Percentiles rank a stretch among this genome's conserved stretches.
These are phyloP conservation scores for Mycena metata DNA, from an alignment of 768 basidiomycete genomes.

Conservation along the genomic window DNA sequence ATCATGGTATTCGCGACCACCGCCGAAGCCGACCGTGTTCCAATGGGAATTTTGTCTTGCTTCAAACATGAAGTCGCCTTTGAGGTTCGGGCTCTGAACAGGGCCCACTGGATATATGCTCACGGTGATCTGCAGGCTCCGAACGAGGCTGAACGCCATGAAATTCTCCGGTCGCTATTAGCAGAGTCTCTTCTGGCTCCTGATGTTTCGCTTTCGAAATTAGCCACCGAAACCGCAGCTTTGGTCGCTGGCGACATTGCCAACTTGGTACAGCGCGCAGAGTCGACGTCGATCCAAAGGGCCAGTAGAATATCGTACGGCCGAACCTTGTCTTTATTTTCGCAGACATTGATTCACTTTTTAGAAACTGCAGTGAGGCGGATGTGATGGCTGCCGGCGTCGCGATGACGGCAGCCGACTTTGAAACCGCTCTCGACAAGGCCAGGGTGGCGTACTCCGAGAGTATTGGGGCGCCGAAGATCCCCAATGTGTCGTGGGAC, in stretches of 20 bases:
- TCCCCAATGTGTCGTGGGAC: constrained; percentile 96
- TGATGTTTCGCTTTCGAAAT: constrained; percentile 79
- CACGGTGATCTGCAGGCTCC: constrained; percentile 70
- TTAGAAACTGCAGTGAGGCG: constrained; percentile 41
- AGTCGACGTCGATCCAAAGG: constrained; percentile 67
- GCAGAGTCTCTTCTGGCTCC: constrained; percentile 62
- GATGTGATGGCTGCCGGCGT: constrained; percentile 56
- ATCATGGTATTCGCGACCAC: constrained; percentile 84
- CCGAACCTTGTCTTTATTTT: constrained; percentile 8
- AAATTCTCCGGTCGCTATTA: constrained; percentile 67
- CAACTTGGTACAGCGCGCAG: constrained; percentile 74
- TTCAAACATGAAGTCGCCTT: constrained; percentile 91
- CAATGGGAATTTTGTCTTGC: constrained; percentile 70
- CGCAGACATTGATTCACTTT: constrained; percentile 12
- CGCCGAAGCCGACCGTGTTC: constrained; percentile 73
- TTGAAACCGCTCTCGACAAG: constrained; percentile 77
- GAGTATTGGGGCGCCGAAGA: constrained; percentile 96
- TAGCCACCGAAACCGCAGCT: constrained; percentile 93
- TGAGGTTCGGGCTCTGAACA: constrained; percentile 61
- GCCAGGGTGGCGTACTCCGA: constrained; percentile 87
- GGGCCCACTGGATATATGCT: not conserved
- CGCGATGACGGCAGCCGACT: constrained; percentile 70
- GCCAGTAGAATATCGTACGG: constrained; percentile 52
- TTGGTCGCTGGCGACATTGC: constrained; percentile 86
- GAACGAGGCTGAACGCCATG: constrained; percentile 78